Percentiles rank a stretch among this genome's conserved stretches.
Conservation (phyloP, 1,284 basidiomycete genomes). For the Pseudozyma thailandica region DNA sequence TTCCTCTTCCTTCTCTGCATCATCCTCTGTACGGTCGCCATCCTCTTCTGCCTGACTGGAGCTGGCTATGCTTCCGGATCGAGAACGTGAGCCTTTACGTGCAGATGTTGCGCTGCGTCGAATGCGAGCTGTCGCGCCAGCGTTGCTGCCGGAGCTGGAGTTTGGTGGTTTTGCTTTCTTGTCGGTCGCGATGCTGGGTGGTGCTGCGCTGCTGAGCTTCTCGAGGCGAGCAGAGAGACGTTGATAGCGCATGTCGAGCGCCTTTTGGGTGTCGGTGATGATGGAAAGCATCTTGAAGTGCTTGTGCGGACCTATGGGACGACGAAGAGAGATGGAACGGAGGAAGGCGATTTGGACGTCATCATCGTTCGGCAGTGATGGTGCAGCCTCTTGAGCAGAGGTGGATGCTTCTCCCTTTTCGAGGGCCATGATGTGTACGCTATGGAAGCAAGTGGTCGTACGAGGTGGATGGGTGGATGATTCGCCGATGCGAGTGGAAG, state of each 20-base stretch:
- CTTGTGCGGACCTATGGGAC: slow-evolving; percentile 59
- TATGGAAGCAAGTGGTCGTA: not conserved
- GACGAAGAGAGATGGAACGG: slow-evolving; percentile 48
- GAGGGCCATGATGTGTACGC: slow-evolving; percentile 11
- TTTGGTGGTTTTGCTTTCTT: slow-evolving; percentile 25
- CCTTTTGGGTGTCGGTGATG: slow-evolving; percentile 43
- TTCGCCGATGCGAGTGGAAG: not conserved
- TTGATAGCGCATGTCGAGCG: slow-evolving; percentile 31
- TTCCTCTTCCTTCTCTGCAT: slow-evolving; percentile 39
- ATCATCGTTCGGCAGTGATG: slow-evolving; percentile 35
- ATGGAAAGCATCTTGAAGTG: slow-evolving; percentile 61
- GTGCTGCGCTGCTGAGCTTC: slow-evolving; percentile 34
- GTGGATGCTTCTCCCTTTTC: slow-evolving; percentile 13
- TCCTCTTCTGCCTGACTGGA: slow-evolving; percentile 29
- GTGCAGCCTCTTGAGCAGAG: slow-evolving; percentile 2
- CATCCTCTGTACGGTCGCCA: slow-evolving; percentile 33
- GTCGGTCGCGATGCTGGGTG: slow-evolving; percentile 28
- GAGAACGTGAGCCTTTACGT: slow-evolving; percentile 40
- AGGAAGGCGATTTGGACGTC: slow-evolving; percentile 55
- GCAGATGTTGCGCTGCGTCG: slow-evolving; percentile 11
- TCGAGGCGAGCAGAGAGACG: slow-evolving; percentile 31
- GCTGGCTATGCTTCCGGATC: slow-evolving; percentile 43
- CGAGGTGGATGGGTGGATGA: not conserved
- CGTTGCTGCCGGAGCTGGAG: slow-evolving; percentile 8
- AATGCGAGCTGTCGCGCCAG: slow-evolving; percentile 13